Conservation (phyloP, 805 yeast species). For the Saturnispora gosingensis region DNA sequence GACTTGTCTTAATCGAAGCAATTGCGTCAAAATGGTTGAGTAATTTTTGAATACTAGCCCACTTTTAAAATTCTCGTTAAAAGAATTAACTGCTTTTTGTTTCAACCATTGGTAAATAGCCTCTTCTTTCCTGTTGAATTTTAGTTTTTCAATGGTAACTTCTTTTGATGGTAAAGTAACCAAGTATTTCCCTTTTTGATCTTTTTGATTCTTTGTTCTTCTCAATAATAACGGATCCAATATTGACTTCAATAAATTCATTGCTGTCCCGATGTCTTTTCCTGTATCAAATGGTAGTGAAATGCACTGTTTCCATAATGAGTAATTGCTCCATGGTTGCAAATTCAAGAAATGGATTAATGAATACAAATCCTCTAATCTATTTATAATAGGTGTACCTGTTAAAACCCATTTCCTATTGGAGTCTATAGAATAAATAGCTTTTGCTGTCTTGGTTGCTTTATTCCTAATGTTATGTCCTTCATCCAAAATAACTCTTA, state of each 20-base stretch:
- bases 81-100: conserved; percentile 54
- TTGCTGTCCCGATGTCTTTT: conserved; percentile 58
- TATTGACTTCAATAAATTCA: conserved; percentile 77
- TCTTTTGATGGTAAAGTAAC: conserved; percentile 73
- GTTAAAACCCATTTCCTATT: conserved; percentile 76
- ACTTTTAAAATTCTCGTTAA: conserved; percentile 44
- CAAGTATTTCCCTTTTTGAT: conserved; percentile 58
- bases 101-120: conserved; percentile 61
- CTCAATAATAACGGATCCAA: conserved; percentile 75
- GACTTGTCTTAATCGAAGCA: conserved; percentile 73
- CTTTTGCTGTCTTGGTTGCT: conserved; percentile 67
- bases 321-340: conserved; percentile 85
- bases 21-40: conserved; percentile 73
- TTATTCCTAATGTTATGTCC: conserved; percentile 85
- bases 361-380: conserved; percentile 79
- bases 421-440: conserved; percentile 58
- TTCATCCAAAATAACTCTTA: conserved; percentile 70
- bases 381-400: conserved; percentile 87
- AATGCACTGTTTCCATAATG: conserved; percentile 82
- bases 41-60: conserved; percentile 69
- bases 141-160: conserved; percentile 56
- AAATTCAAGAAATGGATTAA: conserved; percentile 62
- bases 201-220: conserved; percentile 80
- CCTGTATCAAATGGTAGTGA: conserved; percentile 70
- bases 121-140: conserved; percentile 57